Evolutionary conservation across 2,329 filamentous ascomycete species (phyloP).

Genomic region (Graphilbum ipis-grandicollis): DNA sequence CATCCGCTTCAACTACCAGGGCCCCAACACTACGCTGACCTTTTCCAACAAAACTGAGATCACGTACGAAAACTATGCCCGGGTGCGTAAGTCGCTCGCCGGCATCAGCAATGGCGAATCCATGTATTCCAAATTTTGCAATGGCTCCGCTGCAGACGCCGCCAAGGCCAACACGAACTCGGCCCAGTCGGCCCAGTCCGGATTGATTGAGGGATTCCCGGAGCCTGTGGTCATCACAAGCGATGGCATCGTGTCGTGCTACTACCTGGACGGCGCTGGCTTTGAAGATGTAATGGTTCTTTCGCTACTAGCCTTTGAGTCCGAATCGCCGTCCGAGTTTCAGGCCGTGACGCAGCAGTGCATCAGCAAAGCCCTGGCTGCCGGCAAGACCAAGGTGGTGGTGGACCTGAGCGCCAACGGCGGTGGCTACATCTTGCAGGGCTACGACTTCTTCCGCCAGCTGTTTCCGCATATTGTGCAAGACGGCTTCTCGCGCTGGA

Average conservation of each 20-base stretch:
- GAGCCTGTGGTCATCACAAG: conserved; percentile 13
- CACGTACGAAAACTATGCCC: conserved; percentile 15
- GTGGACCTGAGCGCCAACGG: conserved; percentile 41
- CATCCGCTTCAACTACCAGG: conserved; percentile 13
- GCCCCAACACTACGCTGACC: conserved; percentile 17
- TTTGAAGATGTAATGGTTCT: conserved; percentile 18
- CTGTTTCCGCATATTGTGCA: conserved; percentile 25
- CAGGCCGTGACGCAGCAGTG: conserved; percentile 17
- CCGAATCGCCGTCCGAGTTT: conserved; percentile 14
- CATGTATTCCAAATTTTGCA: conserved; percentile 18
- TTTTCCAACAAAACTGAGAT: conserved; percentile 19
- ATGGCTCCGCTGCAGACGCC: conserved; percentile 2
- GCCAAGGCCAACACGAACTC: not conserved
- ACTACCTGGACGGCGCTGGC: conserved; percentile 15
- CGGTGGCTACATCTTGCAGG: conserved; percentile 40
- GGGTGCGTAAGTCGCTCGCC: conserved; percentile 13
- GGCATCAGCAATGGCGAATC: conserved; percentile 16
- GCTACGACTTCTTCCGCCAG: conserved; percentile 43
- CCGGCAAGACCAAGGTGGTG: conserved; percentile 40
- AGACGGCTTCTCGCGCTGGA: conserved; percentile 22
- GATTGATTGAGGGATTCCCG: conserved; percentile 11
- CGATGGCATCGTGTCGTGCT: conserved; percentile 16
- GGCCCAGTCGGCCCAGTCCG: not conserved
- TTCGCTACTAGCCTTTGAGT: conserved; percentile 12
- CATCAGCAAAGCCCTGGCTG: conserved; percentile 19